Evolutionary conservation across 495 filamentous ascomycete genomes (phyloP).

Genomic region (Geopyxis carbonaria): DNA sequence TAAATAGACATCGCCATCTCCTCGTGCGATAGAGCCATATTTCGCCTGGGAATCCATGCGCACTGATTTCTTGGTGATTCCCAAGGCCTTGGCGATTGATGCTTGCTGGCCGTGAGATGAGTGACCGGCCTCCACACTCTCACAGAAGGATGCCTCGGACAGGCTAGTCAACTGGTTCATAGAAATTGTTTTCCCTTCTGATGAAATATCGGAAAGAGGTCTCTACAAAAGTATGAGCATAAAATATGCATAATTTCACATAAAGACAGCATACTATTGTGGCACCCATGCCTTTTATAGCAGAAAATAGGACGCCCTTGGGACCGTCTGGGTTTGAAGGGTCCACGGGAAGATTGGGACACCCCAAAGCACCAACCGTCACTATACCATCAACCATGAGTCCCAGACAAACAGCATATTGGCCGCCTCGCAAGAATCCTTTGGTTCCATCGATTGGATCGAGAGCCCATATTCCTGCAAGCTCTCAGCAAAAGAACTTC

Average conservation of each 20-base stretch:
- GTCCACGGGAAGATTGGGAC: slow-evolving; percentile 82
- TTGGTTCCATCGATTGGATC: slow-evolving; percentile 97
- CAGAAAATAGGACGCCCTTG: slow-evolving; percentile 72
- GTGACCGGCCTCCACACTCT: slow-evolving; percentile 84
- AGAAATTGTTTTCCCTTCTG: slow-evolving; percentile 43
- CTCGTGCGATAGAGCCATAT: slow-evolving; percentile 88
- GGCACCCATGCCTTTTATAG: slow-evolving; percentile 58
- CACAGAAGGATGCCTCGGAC: slow-evolving; percentile 71
- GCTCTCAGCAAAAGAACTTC: neutral
- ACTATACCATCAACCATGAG: slow-evolving; percentile 89
- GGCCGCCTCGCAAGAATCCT: slow-evolving; percentile 89
- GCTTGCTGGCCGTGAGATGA: slow-evolving; percentile 74
- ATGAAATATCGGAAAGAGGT: slow-evolving; percentile 16
- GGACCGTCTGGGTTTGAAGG: slow-evolving; percentile 45
- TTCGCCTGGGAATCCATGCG: slow-evolving; percentile 96
- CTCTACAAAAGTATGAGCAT: slow-evolving; percentile 7
- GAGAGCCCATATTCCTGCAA: slow-evolving; percentile 62
- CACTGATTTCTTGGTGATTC: slow-evolving; percentile 71
- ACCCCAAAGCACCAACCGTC: slow-evolving; percentile 83
- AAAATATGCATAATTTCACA: neutral
- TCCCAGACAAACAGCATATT: slow-evolving; percentile 89
- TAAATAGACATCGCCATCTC: slow-evolving; percentile 87
- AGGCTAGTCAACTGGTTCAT: slow-evolving; percentile 67
- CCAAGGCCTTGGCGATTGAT: slow-evolving; percentile 63
- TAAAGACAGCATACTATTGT: slow-evolving; percentile 18